Evolutionary conservation across 176 grass and related monocot genomes (phyloP).

Genomic region (Rhynchospora tenuis): DNA sequence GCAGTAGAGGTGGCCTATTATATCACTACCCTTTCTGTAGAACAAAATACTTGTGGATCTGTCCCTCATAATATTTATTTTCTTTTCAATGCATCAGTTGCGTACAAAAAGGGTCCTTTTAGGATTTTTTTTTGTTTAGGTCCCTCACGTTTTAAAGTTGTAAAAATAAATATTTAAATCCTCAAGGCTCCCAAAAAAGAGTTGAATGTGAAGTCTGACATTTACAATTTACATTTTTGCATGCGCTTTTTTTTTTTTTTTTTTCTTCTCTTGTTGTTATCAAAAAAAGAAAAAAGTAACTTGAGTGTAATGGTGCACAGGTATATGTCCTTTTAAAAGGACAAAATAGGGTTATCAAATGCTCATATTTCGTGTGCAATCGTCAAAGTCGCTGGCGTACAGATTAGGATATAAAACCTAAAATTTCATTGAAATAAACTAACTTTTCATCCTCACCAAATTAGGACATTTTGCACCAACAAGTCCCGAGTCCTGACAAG

Average conservation of each 20-base stretch:
- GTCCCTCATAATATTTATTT: neutral
- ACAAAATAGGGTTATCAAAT: neutral
- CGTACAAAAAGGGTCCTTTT: neutral
- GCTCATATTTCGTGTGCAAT: neutral
- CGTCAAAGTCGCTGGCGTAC: neutral
- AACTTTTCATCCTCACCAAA: neutral
- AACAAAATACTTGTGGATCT: constrained; percentile 2
- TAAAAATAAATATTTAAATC: neutral
- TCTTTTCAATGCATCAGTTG: neutral
- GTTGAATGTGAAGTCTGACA: neutral
- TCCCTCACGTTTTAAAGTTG: neutral
- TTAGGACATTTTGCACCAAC: neutral
- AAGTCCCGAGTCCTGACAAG: neutral
- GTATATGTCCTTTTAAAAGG: neutral
- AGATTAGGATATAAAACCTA: constrained; percentile 3
- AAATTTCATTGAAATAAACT: neutral
- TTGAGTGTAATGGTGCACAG: neutral
- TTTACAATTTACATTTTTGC: neutral
- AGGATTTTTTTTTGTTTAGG: neutral
- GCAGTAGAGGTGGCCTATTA: neutral
- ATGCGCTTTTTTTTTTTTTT: too few species aligned
- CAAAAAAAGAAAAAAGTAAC: neutral
- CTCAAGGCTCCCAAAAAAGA: neutral
- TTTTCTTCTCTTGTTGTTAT: neutral
- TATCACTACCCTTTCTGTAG: neutral